phyloP scores from a whole-genome alignment of 768 basidiomycete genomes.

The Agaricus blazei region DNA sequence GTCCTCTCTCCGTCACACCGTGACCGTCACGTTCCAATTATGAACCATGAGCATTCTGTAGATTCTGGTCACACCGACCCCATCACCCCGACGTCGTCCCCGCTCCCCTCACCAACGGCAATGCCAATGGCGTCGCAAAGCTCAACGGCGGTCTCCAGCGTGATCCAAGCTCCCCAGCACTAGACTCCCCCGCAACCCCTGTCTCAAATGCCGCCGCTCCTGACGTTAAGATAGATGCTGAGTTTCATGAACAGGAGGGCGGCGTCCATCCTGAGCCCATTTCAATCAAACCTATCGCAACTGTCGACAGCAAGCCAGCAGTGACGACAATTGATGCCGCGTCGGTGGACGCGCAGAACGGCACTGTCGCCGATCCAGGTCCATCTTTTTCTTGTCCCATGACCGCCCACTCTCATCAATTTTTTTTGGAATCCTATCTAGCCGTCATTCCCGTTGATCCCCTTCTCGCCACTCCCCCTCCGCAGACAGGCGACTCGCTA shows the following conservation, averaged over 20 bases:
- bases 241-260: conserved; percentile 60
- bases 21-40: conserved; percentile 75
- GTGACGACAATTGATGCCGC: conserved; percentile 26
- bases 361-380: conserved; percentile 49
- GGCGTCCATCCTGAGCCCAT: conserved; percentile 61
- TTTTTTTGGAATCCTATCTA: conserved; percentile 22
- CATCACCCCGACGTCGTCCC: conserved; percentile 36
- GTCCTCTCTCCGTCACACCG: conserved; percentile 50
- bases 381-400: conserved; percentile 11
- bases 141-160: conserved; percentile 26
- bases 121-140: conserved; percentile 28
- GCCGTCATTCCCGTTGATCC: conserved; percentile 39
- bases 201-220: conserved; percentile 43
- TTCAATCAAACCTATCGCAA: conserved; percentile 40
- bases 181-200: conserved; percentile 58
- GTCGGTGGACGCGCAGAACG: conserved; percentile 39
- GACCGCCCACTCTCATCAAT: conserved; percentile 16
- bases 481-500: conserved; percentile 33
- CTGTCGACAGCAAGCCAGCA: conserved; percentile 21
- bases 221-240: conserved; percentile 60
- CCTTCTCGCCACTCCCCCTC: conserved; percentile 41
- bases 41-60: conserved; percentile 48
- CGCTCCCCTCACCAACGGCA: conserved; percentile 33
- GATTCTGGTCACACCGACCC: conserved; percentile 31
- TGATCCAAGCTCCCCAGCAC: conserved; percentile 33